These are phyloP conservation scores for Pilaira anomala DNA, from an alignment of 192 early-diverging fungal species.

Conservation along the genomic window DNA sequence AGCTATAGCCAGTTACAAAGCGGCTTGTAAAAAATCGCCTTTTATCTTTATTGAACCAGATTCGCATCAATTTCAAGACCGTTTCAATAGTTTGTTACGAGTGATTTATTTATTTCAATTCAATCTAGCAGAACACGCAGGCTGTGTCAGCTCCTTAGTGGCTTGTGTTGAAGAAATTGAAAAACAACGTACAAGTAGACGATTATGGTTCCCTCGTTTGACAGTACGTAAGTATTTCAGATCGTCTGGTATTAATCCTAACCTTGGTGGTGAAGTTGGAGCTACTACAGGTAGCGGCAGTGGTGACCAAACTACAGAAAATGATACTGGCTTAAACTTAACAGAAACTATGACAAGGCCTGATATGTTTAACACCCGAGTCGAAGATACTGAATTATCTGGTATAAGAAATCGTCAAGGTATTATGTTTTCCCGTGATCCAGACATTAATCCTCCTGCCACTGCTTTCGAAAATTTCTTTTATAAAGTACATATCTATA, in stretches of 20 bases:
- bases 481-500: conserved; percentile 20
- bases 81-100: background rate
- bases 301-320: background rate
- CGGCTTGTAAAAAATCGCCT: background rate
- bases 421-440: conserved; percentile 19
- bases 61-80: background rate
- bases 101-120: conserved; percentile 8
- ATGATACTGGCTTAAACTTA: background rate
- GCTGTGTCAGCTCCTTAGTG: background rate
- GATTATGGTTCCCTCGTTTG: conserved; percentile 16
- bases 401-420: background rate
- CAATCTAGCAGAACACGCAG: background rate
- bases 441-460: conserved; percentile 28
- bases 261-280: background rate
- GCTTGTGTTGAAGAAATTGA: conserved; percentile 7
- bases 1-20: background rate
- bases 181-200: background rate
- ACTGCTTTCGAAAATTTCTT: conserved; percentile 29
- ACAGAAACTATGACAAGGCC: background rate
- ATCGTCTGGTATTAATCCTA: conserved; percentile 4
- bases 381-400: background rate
- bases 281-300: background rate
- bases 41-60: background rate
- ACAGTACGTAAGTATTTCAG: conserved; percentile 16
- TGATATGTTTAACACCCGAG: too few relatives aligned